Evolutionary conservation across 371 early-diverging fungal genomes (phyloP), one percentile per base, ranked within the genome.

Genomic region (Rhizomucor pusillus): DNA sequence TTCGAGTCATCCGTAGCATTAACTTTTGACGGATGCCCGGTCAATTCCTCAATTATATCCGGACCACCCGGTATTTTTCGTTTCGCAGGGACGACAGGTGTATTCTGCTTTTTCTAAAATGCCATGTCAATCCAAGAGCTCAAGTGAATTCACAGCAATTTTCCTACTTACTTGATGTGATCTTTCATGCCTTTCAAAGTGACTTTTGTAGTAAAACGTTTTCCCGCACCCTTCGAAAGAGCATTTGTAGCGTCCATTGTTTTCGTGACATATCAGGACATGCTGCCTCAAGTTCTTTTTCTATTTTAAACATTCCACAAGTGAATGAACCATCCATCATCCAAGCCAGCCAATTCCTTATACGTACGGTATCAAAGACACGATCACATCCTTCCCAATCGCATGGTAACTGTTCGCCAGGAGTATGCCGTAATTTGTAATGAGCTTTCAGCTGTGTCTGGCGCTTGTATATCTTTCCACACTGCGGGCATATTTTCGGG

Each of bases 131-230:
- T 29, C 29, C 3, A 29, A 3, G 7, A 29, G 3, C 29, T 29
- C 29, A 7, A 5, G 29, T 29, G 5, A 29, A 29, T 5, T 5
- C 3, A 29, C 29, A 29, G 3, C 7, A 29, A 29, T n/a, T 18
- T 10, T 23, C 1, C 36, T 25, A 47, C 61, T 54, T 49, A 64
- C 59, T 56, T 51, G 63, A 61, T 59, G 77, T 7, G 65, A 54
- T 29, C 62, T 46, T 49, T 56, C 39, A 55, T 88, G 86, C 16
- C 73, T 60, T 22, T 73, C 66, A 1, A 83, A 60, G 10, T 81
- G 58, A n/a, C 83, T 84, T 51, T 78, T 80, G 56, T 75, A 82
- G 5, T 75, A 68, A 51, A 86, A 88, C 3, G 65, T 62, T 41
- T 71, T 67, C 6, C 41, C 60, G 53, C 88, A 88, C 1, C 65